Conservation (phyloP, 257 asterid species). For the Phtheirospermum japonicum region DNA sequence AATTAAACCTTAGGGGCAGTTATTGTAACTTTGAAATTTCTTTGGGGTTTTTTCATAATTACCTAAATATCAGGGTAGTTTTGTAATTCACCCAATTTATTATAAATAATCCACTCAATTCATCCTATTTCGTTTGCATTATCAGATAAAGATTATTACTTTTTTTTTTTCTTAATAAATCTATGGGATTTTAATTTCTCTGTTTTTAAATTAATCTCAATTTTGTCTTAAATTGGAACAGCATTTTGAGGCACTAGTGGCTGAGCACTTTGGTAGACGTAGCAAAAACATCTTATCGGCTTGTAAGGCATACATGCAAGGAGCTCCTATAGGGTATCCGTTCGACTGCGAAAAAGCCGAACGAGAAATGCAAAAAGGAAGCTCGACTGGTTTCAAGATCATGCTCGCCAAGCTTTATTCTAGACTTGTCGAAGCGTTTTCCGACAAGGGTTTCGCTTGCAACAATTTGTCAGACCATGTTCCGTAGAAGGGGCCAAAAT, state of each 20-base stretch:
- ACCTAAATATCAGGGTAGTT: no score
- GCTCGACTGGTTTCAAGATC: conserved; percentile 88
- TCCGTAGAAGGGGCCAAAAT: conserved; percentile 18
- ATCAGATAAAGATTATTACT: neutral
- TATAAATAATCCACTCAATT: no score
- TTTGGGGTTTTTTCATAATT: no score
- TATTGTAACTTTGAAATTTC: no score
- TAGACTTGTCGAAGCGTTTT: conserved; percentile 68
- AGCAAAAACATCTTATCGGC: conserved; percentile 55
- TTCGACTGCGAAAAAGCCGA: conserved; percentile 32
- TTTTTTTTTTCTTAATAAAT: neutral
- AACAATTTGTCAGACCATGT: conserved; percentile 33
- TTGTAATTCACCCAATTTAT: no score
- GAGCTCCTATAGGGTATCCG: conserved; percentile 68
- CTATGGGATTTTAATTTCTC: neutral
- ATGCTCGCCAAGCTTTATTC: conserved; percentile 76
- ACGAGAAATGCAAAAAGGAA: conserved; percentile 43
- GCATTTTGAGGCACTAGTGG: conserved; percentile 84
- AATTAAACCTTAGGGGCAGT: no score
- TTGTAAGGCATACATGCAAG: conserved; percentile 75
- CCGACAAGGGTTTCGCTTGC: conserved; percentile 60
- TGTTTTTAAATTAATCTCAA: neutral
- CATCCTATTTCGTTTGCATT: neutral
- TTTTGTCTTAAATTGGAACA: conserved; percentile 34
- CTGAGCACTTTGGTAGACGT: conserved; percentile 63